phyloP scores from a whole-genome alignment of 345 rosid genomes.

The Ceriops decandra region DNA sequence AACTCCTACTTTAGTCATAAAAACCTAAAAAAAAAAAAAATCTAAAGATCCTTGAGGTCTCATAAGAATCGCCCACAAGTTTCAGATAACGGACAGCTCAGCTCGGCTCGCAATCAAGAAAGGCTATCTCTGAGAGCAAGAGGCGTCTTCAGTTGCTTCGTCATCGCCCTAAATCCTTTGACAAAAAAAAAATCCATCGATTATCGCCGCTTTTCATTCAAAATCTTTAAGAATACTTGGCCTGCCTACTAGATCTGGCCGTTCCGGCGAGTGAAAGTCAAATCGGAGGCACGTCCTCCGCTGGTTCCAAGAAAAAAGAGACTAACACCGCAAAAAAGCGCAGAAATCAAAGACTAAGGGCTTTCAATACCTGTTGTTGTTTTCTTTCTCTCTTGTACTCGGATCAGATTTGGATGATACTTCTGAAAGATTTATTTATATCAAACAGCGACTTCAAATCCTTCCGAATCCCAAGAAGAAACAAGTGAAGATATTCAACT shows the following conservation, averaged over 20 bases:
- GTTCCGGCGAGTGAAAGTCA: neutral
- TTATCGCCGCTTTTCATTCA: neutral
- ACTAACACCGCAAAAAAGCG: conserved; percentile 26
- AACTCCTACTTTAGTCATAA: too few relatives aligned
- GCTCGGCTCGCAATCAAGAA: neutral
- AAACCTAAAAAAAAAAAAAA: neutral
- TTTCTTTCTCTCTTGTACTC: neutral
- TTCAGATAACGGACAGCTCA: neutral
- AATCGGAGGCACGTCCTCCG: too few relatives aligned
- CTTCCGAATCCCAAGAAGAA: neutral
- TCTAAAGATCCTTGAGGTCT: neutral
- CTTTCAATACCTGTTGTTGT: conserved; percentile 31
- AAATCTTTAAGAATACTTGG: neutral
- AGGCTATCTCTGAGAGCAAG: neutral
- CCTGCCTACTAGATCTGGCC: neutral
- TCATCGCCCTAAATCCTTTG: too few relatives aligned
- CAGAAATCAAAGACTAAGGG: conserved; percentile 37
- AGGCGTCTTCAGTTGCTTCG: neutral
- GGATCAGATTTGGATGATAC: conserved; percentile 8
- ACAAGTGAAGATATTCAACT: neutral
- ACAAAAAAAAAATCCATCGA: neutral
- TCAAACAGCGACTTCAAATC: too few relatives aligned
- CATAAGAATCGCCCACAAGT: neutral
- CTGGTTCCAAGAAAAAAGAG: conserved; percentile 13
- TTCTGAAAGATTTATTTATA: too few relatives aligned